These are phyloP conservation scores for Pythium grandisporangium DNA, from an alignment of 352 stramenopile genomes.

Conservation along the genomic window DNA sequence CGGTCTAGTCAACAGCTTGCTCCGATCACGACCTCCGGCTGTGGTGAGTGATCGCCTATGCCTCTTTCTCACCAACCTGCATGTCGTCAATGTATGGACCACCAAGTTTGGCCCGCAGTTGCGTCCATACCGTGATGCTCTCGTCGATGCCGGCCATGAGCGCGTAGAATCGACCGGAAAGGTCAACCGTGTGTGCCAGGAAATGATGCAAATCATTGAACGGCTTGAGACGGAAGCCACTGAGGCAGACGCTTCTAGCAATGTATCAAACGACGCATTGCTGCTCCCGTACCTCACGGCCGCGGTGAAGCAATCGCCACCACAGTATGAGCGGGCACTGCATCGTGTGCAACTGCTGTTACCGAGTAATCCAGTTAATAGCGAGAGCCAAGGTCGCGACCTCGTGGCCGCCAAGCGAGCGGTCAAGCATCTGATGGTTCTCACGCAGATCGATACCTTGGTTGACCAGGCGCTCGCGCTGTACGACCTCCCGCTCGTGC, in stretches of 20 bases:
- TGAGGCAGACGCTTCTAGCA: slow-evolving; percentile 3
- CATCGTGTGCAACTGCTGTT: slow-evolving; percentile 26
- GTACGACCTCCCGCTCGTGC: slow-evolving; percentile 60
- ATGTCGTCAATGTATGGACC: slow-evolving; percentile 55
- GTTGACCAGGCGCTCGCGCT: slow-evolving; percentile 55
- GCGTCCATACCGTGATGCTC: slow-evolving; percentile 13
- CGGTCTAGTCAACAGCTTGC: slow-evolving; percentile 21
- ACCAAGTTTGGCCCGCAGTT: slow-evolving; percentile 49
- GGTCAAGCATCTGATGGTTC: slow-evolving; percentile 67
- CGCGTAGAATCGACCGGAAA: no score
- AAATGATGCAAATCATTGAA: slow-evolving; percentile 20
- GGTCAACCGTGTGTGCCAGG: slow-evolving; percentile 47
- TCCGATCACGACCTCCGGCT: slow-evolving; percentile 15
- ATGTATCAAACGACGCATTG: no score
- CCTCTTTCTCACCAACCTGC: slow-evolving; percentile 68
- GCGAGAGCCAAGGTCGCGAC: not conserved
- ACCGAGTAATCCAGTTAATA: no score
- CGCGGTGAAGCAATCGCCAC: slow-evolving; percentile 53
- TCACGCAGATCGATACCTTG: slow-evolving; percentile 56
- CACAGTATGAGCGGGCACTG: slow-evolving; percentile 34
- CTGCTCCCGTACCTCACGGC: slow-evolving; percentile 58
- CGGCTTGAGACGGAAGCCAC: slow-evolving; percentile 13
- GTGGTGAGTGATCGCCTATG: slow-evolving; percentile 57
- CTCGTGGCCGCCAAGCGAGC: slow-evolving; percentile 25
- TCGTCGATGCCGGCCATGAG: slow-evolving; percentile 1